Evolutionary conservation across 2,329 filamentous ascomycete genomes (phyloP).

Genomic region (Claviceps africana): DNA sequence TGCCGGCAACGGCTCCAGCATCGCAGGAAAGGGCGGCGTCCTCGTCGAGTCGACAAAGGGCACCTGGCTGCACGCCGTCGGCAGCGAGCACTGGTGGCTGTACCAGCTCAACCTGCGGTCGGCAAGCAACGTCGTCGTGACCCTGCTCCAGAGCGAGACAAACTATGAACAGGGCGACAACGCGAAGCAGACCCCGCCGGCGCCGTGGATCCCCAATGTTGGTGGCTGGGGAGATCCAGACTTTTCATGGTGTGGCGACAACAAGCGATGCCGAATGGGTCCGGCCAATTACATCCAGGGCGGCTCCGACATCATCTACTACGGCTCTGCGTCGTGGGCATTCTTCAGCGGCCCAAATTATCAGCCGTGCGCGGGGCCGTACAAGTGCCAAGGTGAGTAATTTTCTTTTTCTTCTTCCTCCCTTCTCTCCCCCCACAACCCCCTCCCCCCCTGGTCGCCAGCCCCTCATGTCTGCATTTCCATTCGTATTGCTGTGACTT

Average conservation of each 20-base stretch:
- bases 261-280: constrained; percentile 29
- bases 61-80: constrained; percentile 33
- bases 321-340: constrained; percentile 28
- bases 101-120: constrained; percentile 42
- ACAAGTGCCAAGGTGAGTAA: constrained; percentile 3
- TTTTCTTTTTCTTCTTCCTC: neutral
- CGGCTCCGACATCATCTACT: constrained; percentile 26
- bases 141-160: constrained; percentile 39
- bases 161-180: constrained; percentile 25
- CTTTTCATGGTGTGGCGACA: constrained; percentile 24
- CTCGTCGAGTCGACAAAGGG: constrained; percentile 32
- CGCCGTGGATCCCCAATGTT: constrained; percentile 25
- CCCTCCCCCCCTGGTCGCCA: no score
- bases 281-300: constrained; percentile 28
- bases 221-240: constrained; percentile 27
- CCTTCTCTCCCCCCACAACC: no score
- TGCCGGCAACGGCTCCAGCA: constrained; percentile 26
- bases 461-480: no score
- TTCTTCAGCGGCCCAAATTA: constrained; percentile 28
- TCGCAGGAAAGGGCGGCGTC: constrained; percentile 34
- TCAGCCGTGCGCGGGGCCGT: constrained; percentile 16
- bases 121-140: constrained; percentile 35
- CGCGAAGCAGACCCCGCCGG: constrained; percentile 19
- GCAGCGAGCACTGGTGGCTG: constrained; percentile 42
- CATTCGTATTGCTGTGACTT: neutral